These are phyloP conservation scores for Exophiala calicioides DNA, from an alignment of 2,329 filamentous ascomycete genomes.

Conservation along the genomic window DNA sequence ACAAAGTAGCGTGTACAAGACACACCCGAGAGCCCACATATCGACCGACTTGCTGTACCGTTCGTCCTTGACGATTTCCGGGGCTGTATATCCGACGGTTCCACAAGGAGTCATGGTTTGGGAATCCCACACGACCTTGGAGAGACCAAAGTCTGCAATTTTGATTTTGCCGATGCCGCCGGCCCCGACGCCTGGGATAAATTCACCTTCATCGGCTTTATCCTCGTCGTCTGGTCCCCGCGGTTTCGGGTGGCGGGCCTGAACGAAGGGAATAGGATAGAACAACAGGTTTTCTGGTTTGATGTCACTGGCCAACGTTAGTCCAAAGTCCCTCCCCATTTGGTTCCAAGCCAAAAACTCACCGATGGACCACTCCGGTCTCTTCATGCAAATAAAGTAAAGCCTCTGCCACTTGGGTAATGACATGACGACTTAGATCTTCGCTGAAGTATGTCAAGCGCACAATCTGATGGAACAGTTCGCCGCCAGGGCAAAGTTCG, in stretches of 20 bases:
- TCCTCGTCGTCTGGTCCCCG: conserved; percentile 89
- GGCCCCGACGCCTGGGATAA: conserved; percentile 74
- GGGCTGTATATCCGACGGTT: conserved; percentile 98
- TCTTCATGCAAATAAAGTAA: conserved; percentile 93
- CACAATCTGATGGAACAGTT: conserved; percentile 98
- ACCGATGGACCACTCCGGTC: conserved; percentile 96
- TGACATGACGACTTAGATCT: conserved; percentile 90
- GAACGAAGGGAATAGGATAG: conserved; percentile 78
- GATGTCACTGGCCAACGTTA: conserved; percentile 69
- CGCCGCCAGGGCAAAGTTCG: conserved; percentile 90
- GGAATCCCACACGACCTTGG: conserved; percentile 97
- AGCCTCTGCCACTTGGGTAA: conserved; percentile 90
- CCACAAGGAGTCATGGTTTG: conserved; percentile 99
- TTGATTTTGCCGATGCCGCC: conserved; percentile 95
- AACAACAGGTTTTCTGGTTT: conserved; percentile 96
- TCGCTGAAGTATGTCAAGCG: conserved; percentile 98
- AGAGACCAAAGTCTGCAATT: conserved; percentile 95
- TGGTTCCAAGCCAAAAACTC: conserved; percentile 40
- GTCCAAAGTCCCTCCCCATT: not conserved
- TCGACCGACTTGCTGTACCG: conserved; percentile 98
- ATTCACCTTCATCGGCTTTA: conserved; percentile 95
- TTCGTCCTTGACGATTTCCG: conserved; percentile 98
- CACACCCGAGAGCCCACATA: conserved; percentile 98
- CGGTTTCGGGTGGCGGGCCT: conserved; percentile 77
- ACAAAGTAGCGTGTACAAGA: conserved; percentile 93